Base-by-base conservation (phyloP, 768 basidiomycete species). In the Paxillus rubicundulus region DNA sequence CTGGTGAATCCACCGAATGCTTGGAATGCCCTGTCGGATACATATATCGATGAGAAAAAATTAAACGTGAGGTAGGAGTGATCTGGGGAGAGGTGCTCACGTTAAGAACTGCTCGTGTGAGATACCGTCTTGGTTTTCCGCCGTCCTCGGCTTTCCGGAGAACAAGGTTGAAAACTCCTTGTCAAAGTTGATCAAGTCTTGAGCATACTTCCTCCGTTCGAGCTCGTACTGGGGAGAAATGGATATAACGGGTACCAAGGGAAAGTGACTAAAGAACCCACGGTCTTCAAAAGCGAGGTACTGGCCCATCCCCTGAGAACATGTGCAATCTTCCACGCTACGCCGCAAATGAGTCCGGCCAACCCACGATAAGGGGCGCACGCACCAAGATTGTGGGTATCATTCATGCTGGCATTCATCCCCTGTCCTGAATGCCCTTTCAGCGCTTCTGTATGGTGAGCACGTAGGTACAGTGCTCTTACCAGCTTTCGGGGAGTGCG, bases 331-430 rank as follows among this genome's bases (percentile, higher is more conserved):
- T 81, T 81, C 79, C 79, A 81, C 3, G 71, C 75, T 70, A 42
- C 24, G 38, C 20, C 4, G 20, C 8, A 12, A 7, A 86, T 84
- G 79, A 86, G 80, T 14, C 77, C 78, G 63, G 78, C 4, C 78
- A 24, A 24, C 40, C 18, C 9, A 14, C 13, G 9, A 49, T 3
- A 9, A 16, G 3, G 27, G 5, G 37, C 9, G 37, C 5, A 53
- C 68, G 39, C 53, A 79, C 83, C 78, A 20, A 89, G 76, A 60
- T 89, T 89, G 55, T 86, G 86, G 16, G 82, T 77, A 61, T 89
- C 87, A 45, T 81, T 82, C 82, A 88, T 87, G 55, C 83, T 82
- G 7, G 85, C 86, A 58, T 87, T 87, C 86, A 87, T 84, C 9
- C 85, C 87, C 64, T 89, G 87, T 13, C 86, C 82, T 83, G 32